phyloP scores from a whole-genome alignment of 2,329 filamentous ascomycete genomes.

The Phialophora macrospora region DNA sequence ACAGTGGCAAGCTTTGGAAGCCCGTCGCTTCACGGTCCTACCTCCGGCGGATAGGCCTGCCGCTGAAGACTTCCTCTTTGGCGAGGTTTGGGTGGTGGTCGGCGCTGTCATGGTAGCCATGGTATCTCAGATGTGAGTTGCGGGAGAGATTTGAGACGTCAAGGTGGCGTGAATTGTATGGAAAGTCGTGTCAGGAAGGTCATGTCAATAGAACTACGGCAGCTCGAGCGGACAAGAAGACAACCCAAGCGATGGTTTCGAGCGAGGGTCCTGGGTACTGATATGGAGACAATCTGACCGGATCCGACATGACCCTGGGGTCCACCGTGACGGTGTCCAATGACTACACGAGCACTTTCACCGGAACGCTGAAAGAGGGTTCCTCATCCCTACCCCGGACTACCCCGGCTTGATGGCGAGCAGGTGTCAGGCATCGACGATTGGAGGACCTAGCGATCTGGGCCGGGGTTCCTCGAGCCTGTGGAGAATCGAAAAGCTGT shows the following conservation, averaged over 20 bases:
- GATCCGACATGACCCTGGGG: constrained; percentile 24
- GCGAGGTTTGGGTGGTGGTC: constrained; percentile 38
- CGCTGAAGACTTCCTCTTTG: constrained; percentile 63
- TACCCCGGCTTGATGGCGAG: constrained; percentile 19
- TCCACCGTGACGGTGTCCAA: constrained; percentile 5
- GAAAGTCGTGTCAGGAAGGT: neutral
- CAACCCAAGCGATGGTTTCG: neutral
- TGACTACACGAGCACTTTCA: neutral
- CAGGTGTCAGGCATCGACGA: constrained; percentile 8
- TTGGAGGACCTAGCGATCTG: constrained; percentile 22
- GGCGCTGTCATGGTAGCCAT: constrained; percentile 6
- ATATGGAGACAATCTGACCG: constrained; percentile 30
- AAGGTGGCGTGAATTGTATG: neutral
- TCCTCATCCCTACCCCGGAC: constrained; percentile 31
- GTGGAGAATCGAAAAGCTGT: constrained; percentile 14
- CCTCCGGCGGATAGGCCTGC: constrained; percentile 60
- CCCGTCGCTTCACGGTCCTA: constrained; percentile 75
- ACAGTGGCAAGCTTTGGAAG: constrained; percentile 88
- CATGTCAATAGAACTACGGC: neutral
- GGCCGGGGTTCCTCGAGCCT: constrained; percentile 13
- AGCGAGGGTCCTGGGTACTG: constrained; percentile 20
- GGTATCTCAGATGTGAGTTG: neutral
- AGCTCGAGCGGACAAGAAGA: neutral
- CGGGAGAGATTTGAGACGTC: neutral
- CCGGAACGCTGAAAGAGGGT: constrained; percentile 8